Evolutionary conservation across 257 asterid genomes (phyloP), one percentile per base, ranked within the genome.

Genomic region (Plantago ovata): DNA sequence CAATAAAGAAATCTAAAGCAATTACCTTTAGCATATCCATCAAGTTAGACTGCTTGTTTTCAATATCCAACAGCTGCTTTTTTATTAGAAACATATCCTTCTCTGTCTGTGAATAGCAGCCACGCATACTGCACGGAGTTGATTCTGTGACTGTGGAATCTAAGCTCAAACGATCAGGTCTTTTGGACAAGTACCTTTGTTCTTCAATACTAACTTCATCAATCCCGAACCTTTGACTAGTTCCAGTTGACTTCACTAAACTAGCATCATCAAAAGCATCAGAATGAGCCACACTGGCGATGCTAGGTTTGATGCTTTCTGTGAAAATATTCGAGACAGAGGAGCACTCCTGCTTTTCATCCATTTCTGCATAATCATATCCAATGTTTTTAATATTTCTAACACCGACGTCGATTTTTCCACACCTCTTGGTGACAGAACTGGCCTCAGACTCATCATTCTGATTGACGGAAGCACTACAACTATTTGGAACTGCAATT

Each of bases 61-160:
- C 96, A 50, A 92, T 87, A 76, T 81, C 96, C 75, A 75, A 61
- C 54, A 92, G 95, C 68, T 92, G 96, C 68, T 85, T 80, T 62
- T 80, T 79, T 28, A 92, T 75, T 64, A 74, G 69, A 61, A 57
- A 66, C 67, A 88, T 77, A 58, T 85, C 96, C 36, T 81, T 76
- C 61, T 87, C 90, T 50, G 90, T 66, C 65, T 85, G 84, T 64
- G 83, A 72, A 63, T 88, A 83, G 53, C 85, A 81, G 36, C 69
- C 80, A 39, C 43, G 79, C 74, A 77, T 44, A 18, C 62, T 56
- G 40, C 60, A 88, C 4, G 84, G 71, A 70, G 78, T 77, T 47
- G 95, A 76, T 71, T 87, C 95, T 13, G 92, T 87, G 56, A 82
- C 78, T 1, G 94, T 83, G 60, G 98, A 92, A 74, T 85, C 94